phyloP scores from a whole-genome alignment of 2,329 filamentous ascomycete species.

The Zelopaecilomyces penicillatus region DNA sequence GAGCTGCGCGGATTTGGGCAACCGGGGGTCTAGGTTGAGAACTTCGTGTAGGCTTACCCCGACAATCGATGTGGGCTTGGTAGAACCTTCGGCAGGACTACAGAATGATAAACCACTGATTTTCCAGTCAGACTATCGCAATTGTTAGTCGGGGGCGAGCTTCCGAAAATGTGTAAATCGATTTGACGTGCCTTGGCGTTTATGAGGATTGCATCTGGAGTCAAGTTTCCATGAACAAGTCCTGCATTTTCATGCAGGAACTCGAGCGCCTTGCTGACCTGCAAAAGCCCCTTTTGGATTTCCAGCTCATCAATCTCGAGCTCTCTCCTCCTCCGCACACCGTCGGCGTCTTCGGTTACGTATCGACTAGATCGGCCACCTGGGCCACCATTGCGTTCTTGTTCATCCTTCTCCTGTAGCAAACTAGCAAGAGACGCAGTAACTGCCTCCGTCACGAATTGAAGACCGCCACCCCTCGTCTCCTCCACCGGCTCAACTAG shows the following conservation, averaged over 20 bases:
- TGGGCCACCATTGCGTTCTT: slow-evolving; percentile 61
- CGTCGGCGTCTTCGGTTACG: slow-evolving; percentile 71
- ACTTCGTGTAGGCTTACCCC: slow-evolving; percentile 77
- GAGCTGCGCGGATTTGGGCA: slow-evolving; percentile 77
- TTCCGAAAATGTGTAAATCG: neutral
- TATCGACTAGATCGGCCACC: slow-evolving; percentile 68
- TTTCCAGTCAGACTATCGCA: slow-evolving; percentile 82
- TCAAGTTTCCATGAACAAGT: slow-evolving; percentile 88
- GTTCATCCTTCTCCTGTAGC: slow-evolving; percentile 80
- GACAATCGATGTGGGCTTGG: slow-evolving; percentile 64
- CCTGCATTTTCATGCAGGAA: slow-evolving; percentile 94
- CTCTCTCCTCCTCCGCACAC: slow-evolving; percentile 64
- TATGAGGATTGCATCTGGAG: slow-evolving; percentile 85
- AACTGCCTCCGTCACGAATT: slow-evolving; percentile 91
- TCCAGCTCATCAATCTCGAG: slow-evolving; percentile 94
- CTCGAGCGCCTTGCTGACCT: slow-evolving; percentile 88
- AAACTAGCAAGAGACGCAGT: slow-evolving; percentile 79
- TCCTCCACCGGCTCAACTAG: slow-evolving; percentile 93
- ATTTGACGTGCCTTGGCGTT: slow-evolving; percentile 67
- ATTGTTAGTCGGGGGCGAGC: slow-evolving; percentile 19
- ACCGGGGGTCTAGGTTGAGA: slow-evolving; percentile 73
- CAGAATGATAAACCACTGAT: slow-evolving; percentile 90
- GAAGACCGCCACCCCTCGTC: slow-evolving; percentile 79
- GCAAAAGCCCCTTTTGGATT: slow-evolving; percentile 90
- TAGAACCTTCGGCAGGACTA: slow-evolving; percentile 68